phyloP scores from a whole-genome alignment of 2,329 filamentous ascomycete genomes.

The Colletotrichum sp. region DNA sequence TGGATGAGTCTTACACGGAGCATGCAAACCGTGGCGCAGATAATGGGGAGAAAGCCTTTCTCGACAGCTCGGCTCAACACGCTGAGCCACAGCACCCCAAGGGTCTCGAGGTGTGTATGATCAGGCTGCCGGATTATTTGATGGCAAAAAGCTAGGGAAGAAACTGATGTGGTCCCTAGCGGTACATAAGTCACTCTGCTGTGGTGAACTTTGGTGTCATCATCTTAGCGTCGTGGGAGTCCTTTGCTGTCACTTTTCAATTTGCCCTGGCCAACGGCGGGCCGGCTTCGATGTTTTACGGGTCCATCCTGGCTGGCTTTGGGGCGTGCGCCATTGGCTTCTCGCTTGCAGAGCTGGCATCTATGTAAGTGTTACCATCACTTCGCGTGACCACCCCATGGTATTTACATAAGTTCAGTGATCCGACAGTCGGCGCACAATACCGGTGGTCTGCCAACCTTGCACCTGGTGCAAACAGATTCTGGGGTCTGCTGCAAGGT shows the following conservation, averaged over 20 bases:
- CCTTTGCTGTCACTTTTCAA: not conserved
- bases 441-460: not conserved
- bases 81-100: not conserved
- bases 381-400: not conserved
- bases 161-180: not conserved
- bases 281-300: not conserved
- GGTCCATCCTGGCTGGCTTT: not conserved
- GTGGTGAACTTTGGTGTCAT: not conserved
- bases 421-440: not conserved
- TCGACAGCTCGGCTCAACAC: not conserved
- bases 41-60: not conserved
- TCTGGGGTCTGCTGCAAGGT: not conserved
- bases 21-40: not conserved
- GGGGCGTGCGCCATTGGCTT: not conserved
- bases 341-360: not conserved
- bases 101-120: not conserved
- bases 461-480: fast-evolving
- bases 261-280: not conserved
- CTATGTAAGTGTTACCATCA: not conserved
- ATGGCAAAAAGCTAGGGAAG: not conserved
- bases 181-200: not conserved
- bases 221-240: not conserved
- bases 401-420: not conserved
- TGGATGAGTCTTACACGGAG: not conserved
- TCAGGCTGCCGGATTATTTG: not conserved